phyloP scores from a whole-genome alignment of 116 monocot genomes.

The Phalaenopsis hybrid region DNA sequence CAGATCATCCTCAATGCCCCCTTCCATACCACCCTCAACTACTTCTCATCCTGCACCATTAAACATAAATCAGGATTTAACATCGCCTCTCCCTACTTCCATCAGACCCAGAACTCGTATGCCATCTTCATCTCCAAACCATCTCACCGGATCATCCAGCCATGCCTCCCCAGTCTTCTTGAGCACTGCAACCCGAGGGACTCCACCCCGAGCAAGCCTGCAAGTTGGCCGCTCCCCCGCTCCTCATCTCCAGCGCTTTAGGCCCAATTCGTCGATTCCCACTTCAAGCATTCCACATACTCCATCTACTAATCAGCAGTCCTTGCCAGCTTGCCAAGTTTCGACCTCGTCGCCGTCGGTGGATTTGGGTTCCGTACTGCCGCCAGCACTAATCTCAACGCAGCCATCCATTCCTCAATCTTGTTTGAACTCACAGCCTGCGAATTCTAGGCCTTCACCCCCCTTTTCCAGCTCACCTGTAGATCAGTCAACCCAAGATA shows the following conservation, averaged over 20 bases:
- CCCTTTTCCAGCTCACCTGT: background rate
- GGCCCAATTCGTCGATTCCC: conserved; percentile 7
- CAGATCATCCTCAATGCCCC: background rate
- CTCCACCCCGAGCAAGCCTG: background rate
- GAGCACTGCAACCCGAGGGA: background rate
- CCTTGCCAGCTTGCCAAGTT: too few species aligned
- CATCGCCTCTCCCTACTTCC: background rate
- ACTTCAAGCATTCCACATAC: background rate
- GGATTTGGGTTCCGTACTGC: background rate
- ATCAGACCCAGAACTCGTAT: background rate
- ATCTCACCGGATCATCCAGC: background rate
- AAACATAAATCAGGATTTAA: background rate
- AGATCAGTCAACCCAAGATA: background rate
- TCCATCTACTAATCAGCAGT: background rate
- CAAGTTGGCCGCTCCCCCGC: conserved; percentile 29
- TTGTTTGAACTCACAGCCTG: background rate
- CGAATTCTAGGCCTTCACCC: background rate
- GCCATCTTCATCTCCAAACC: background rate
- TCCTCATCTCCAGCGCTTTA: conserved; percentile 42
- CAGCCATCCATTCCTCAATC: background rate
- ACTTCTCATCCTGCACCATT: background rate
- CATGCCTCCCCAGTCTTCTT: background rate
- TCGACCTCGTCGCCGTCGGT: background rate
- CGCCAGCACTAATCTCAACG: background rate
- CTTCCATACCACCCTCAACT: background rate